Evolutionary conservation across 2,329 filamentous ascomycete genomes (phyloP).

Genomic region (Aspergillus phoenicis): DNA sequence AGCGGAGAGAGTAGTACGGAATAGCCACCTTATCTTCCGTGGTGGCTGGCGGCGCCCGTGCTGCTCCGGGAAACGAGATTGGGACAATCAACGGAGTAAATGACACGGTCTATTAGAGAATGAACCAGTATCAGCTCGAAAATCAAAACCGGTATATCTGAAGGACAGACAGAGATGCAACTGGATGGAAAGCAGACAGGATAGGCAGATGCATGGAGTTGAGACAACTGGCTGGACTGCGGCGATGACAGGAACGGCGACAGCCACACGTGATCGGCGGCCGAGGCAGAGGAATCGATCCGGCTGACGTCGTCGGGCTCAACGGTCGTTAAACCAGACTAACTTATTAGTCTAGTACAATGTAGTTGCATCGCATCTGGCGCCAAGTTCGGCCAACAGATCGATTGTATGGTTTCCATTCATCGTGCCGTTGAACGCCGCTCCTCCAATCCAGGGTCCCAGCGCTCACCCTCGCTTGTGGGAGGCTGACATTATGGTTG

Average conservation of each 20-base stretch:
- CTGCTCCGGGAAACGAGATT: slow-evolving; percentile 3
- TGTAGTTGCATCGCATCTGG: no score
- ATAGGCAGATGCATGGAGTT: neutral
- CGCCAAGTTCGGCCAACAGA: neutral
- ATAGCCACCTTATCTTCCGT: slow-evolving; percentile 11
- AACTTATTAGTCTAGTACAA: neutral
- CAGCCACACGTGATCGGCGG: slow-evolving; percentile 12
- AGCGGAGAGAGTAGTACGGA: slow-evolving; percentile 2
- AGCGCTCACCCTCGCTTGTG: neutral
- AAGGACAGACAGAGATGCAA: neutral
- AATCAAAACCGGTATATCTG: neutral
- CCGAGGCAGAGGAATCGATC: slow-evolving; percentile 9
- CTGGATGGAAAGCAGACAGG: neutral
- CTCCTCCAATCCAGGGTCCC: neutral
- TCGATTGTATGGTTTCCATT: neutral
- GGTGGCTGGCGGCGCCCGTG: slow-evolving; percentile 10
- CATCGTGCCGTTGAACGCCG: neutral
- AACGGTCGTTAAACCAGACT: neutral
- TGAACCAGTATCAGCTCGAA: neutral
- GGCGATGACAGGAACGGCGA: slow-evolving; percentile 3
- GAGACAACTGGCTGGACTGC: neutral
- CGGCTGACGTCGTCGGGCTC: slow-evolving; percentile 2
- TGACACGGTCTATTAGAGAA: neutral
- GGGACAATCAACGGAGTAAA: neutral
- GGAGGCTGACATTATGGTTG: neutral